Evolutionary conservation across 768 basidiomycete genomes (phyloP).

Genomic region (Leucosporidium creatinivorum): DNA sequence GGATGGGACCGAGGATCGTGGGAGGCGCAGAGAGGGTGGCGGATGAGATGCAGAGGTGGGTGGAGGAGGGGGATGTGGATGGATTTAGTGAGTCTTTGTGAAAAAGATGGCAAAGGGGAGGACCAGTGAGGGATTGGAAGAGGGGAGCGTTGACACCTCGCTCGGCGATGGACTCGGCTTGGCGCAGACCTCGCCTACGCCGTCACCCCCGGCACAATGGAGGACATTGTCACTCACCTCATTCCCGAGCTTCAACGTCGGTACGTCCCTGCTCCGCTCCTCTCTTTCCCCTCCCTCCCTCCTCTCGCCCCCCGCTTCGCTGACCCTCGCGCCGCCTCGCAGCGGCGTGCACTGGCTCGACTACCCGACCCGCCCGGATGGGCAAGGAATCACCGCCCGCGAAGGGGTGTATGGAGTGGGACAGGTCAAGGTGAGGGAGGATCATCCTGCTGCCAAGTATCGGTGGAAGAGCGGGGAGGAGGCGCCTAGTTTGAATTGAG

Average conservation of each 20-base stretch:
- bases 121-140: too few species aligned
- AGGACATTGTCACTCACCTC: constrained; percentile 11
- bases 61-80: constrained; percentile 1
- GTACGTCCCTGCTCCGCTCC: neutral
- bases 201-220: neutral
- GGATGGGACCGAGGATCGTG: neutral
- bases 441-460: neutral
- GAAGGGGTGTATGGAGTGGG: constrained; percentile 8
- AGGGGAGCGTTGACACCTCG: too few species aligned
- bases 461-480: neutral
- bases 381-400: constrained; percentile 7
- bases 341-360: constrained; percentile 13
- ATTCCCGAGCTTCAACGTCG: constrained; percentile 15
- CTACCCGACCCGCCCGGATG: neutral
- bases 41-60: neutral
- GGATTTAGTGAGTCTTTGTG: constrained; percentile 10
- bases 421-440: neutral
- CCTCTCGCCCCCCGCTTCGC: too few species aligned
- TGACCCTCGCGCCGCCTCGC: too few species aligned
- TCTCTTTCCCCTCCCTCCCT: neutral
- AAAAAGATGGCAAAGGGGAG: too few species aligned
- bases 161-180: too few species aligned
- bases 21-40: neutral
- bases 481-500: neutral
- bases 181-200: constrained; percentile 1